Percentiles rank a stretch among this genome's conserved stretches.
phyloP scores from a whole-genome alignment of 345 rosid species.

The Brassica cretica region DNA sequence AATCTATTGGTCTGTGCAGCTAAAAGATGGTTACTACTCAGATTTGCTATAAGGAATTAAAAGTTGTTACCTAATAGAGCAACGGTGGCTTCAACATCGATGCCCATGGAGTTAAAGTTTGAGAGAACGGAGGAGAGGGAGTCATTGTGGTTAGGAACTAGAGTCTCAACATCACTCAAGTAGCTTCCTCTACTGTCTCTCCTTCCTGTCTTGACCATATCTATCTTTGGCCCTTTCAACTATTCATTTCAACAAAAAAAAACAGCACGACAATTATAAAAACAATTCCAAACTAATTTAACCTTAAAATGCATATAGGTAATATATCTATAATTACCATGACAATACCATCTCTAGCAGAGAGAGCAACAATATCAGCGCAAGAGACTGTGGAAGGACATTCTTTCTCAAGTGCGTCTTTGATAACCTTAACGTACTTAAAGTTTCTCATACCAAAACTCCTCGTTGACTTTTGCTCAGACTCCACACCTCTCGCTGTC shows the following conservation, averaged over 20 bases:
- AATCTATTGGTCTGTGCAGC: neutral
- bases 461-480: conserved; percentile 59
- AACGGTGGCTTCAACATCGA: conserved; percentile 66
- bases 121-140: conserved; percentile 57
- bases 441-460: conserved; percentile 95
- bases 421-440: conserved; percentile 69
- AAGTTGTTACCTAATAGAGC: conserved; percentile 67
- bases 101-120: conserved; percentile 58
- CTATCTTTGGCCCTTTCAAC: conserved; percentile 82
- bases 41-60: neutral
- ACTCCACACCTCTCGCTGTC: conserved; percentile 49
- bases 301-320: neutral
- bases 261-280: neutral
- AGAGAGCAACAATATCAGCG: conserved; percentile 77
- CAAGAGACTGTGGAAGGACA: conserved; percentile 80
- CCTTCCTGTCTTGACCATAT: conserved; percentile 69
- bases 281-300: neutral
- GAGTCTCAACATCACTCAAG: conserved; percentile 38
- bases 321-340: conserved; percentile 44
- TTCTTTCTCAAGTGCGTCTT: conserved; percentile 68
- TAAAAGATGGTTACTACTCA: neutral
- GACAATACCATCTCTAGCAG: conserved; percentile 79
- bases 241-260: conserved; percentile 18
- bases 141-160: conserved; percentile 74
- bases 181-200: conserved; percentile 66